Conservation (phyloP, 352 stramenopile species). For the Pythium folliculosum region DNA sequence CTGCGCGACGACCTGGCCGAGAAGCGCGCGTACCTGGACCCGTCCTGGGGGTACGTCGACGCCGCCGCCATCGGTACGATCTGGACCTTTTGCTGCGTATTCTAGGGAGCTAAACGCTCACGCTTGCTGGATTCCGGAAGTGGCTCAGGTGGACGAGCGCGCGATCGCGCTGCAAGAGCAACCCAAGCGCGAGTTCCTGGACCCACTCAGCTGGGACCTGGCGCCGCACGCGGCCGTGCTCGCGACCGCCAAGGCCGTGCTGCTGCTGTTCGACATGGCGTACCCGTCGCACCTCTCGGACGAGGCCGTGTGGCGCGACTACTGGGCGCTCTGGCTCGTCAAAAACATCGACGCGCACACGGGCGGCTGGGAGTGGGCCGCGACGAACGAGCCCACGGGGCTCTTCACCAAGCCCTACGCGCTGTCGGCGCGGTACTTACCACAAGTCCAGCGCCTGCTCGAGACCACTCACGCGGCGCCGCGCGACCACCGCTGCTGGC, state of each 20-base stretch:
- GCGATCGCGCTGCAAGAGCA: constrained; percentile 60
- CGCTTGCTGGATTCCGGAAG: too few species aligned
- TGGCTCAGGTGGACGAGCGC: constrained; percentile 57
- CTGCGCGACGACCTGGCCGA: constrained; percentile 36
- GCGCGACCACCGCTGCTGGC: constrained; percentile 48
- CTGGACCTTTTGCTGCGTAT: too few species aligned
- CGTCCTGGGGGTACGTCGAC: constrained; percentile 55
- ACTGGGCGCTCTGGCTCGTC: constrained; percentile 72
- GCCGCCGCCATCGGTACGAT: constrained; percentile 54
- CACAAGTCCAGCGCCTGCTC: constrained; percentile 39
- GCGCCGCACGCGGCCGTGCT: constrained; percentile 44
- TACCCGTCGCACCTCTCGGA: constrained; percentile 23
- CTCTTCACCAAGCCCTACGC: constrained; percentile 77
- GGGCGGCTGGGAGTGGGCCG: constrained; percentile 62
- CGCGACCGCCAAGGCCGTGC: constrained; percentile 48
- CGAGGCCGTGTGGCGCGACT: constrained; percentile 43
- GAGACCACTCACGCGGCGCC: constrained; percentile 20
- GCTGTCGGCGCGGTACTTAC: constrained; percentile 42
- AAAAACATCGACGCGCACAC: constrained; percentile 77
- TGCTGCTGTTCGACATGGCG: constrained; percentile 59
- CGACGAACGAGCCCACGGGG: constrained; percentile 61
- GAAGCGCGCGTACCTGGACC: constrained; percentile 46
- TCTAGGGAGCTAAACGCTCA: too few species aligned
- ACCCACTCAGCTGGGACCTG: constrained; percentile 65
- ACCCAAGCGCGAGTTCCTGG: constrained; percentile 60